A percentile compares a stretch with the other conserved stretches of the same genome.
These are phyloP conservation scores for Aspergillus niger DNA, from an alignment of 2,329 filamentous ascomycete species.

Conservation along the genomic window DNA sequence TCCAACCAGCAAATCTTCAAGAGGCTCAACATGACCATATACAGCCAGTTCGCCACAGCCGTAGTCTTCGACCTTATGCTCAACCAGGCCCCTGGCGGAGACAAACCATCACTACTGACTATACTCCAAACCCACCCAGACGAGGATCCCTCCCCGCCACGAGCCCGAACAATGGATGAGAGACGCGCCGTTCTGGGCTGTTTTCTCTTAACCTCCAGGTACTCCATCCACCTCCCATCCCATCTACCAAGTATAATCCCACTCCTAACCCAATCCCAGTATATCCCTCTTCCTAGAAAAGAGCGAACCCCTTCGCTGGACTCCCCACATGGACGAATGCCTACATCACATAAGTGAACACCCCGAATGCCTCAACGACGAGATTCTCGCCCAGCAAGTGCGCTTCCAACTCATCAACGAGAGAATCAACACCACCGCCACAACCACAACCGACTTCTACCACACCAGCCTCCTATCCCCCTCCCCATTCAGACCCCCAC, in stretches of 20 bases:
- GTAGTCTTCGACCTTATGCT: constrained; percentile 21
- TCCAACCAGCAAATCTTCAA: constrained; percentile 13
- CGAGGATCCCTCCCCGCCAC: background rate
- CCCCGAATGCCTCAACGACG: constrained; percentile 53
- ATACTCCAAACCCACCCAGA: background rate
- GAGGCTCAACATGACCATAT: constrained; percentile 19
- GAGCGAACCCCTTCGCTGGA: constrained; percentile 59
- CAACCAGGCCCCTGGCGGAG: constrained; percentile 1
- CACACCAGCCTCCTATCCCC: background rate
- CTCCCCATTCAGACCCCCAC: background rate
- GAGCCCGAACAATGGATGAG: constrained; percentile 49
- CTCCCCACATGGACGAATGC: constrained; percentile 59
- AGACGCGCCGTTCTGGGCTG: constrained; percentile 53
- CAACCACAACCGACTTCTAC: background rate
- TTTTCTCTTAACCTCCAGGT: constrained; percentile 49
- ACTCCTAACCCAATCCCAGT: constrained; percentile 30
- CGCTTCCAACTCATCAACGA: constrained; percentile 22
- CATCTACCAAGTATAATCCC: background rate
- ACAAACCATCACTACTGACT: constrained; percentile 1
- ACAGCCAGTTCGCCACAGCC: constrained; percentile 10
- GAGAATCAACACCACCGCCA: background rate
- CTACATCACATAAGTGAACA: constrained; percentile 50
- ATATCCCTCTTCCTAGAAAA: constrained; percentile 49
- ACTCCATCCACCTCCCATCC: background rate
- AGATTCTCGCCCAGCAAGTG: constrained; percentile 43